phyloP scores from a whole-genome alignment of 1,284 basidiomycete genomes.

The Inonotus hispidus region DNA sequence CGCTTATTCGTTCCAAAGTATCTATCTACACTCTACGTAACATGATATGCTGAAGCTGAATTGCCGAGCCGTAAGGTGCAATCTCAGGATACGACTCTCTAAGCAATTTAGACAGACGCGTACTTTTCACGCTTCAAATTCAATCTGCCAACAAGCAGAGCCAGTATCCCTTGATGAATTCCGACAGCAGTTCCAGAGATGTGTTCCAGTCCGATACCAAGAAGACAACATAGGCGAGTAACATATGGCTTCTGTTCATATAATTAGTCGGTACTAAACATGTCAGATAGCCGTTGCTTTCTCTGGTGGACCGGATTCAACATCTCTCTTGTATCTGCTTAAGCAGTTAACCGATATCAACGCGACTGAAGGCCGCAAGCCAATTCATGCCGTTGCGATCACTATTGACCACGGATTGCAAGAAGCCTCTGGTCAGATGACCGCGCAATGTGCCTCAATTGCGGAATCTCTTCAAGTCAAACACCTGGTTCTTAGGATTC shows the following conservation, averaged over 20 bases:
- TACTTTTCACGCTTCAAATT: not conserved
- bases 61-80: not conserved
- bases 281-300: conserved; percentile 54
- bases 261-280: not conserved
- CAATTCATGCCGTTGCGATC: conserved; percentile 45
- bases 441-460: conserved; percentile 37
- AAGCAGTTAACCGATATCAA: conserved; percentile 32
- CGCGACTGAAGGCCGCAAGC: conserved; percentile 15
- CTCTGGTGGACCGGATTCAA: conserved; percentile 77
- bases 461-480: conserved; percentile 42
- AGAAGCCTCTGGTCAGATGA: conserved; percentile 48
- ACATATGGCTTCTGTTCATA: not conserved
- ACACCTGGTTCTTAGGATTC: conserved; percentile 42
- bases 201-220: conserved; percentile 38
- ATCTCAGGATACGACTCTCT: not conserved
- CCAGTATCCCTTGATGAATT: conserved; percentile 35
- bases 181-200: conserved; percentile 32
- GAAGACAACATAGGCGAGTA: conserved; percentile 35
- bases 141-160: not conserved
- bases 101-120: not conserved
- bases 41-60: not conserved
- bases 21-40: not conserved
- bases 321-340: conserved; percentile 66
- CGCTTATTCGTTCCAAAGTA: not conserved
- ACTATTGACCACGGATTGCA: conserved; percentile 68